Evolutionary conservation across 176 grass and related monocot genomes (phyloP).

Genomic region (Puccinellia tenuiflora): DNA sequence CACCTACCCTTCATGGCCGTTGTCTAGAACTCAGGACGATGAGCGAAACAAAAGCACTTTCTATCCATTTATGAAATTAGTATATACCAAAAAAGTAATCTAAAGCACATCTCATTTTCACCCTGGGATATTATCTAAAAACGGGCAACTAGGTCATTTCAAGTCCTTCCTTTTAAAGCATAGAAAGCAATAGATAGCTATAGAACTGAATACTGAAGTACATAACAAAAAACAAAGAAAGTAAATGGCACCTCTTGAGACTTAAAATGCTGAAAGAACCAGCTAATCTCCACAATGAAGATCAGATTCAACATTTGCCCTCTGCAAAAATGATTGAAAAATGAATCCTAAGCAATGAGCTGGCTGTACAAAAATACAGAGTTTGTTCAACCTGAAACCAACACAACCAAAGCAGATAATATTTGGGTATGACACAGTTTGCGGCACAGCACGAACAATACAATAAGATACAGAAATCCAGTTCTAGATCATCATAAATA

Average conservation of each 20-base stretch:
- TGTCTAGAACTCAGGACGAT: background rate
- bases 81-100: background rate
- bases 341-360: slow-evolving; percentile 11
- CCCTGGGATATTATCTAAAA: background rate
- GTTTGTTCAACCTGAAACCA: background rate
- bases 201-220: background rate
- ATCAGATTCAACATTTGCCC: slow-evolving; percentile 8
- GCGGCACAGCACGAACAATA: background rate
- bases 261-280: slow-evolving; percentile 16
- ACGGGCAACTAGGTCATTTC: background rate
- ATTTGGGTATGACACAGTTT: background rate
- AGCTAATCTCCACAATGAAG: slow-evolving; percentile 23
- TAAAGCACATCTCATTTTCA: background rate
- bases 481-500: slow-evolving; percentile 2
- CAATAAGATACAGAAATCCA: slow-evolving; percentile 21
- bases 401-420: background rate
- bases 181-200: background rate
- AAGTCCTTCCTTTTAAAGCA: background rate
- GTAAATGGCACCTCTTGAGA: slow-evolving; percentile 18
- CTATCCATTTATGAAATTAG: background rate
- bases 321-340: slow-evolving; percentile 40
- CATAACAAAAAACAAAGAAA: background rate
- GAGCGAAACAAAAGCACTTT: background rate
- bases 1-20: background rate
- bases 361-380: background rate